Conservation (phyloP, 2,329 filamentous ascomycete species). For the Ceratocystiopsis brevicomis region DNA sequence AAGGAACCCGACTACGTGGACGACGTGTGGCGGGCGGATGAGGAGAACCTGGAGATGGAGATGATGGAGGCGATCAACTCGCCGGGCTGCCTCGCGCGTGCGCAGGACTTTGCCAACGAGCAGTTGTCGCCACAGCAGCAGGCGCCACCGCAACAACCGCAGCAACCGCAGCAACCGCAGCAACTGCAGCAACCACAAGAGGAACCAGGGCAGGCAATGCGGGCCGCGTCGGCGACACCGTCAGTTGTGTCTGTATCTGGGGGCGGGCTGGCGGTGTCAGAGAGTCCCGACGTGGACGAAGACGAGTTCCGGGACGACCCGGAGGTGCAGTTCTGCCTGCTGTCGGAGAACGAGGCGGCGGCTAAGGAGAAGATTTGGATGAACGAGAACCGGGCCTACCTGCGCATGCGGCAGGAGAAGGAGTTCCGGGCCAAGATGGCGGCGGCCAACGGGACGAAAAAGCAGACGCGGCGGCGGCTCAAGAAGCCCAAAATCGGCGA, state of each 20-base stretch:
- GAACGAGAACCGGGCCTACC: slow-evolving; percentile 83
- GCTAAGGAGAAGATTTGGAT: slow-evolving; percentile 90
- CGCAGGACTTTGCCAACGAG: slow-evolving; percentile 33
- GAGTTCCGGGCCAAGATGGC: slow-evolving; percentile 51
- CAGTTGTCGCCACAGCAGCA: too few relatives aligned
- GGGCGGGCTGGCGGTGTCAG: slow-evolving; percentile 20
- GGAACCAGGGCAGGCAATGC: too few relatives aligned
- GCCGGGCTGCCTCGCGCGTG: slow-evolving; percentile 35
- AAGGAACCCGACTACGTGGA: slow-evolving; percentile 34
- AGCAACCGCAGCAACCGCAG: too few relatives aligned
- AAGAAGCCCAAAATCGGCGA: slow-evolving; percentile 42
- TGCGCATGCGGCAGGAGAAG: slow-evolving; percentile 73
- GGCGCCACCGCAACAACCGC: too few relatives aligned
- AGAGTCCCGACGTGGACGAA: slow-evolving; percentile 49
- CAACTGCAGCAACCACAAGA: too few relatives aligned
- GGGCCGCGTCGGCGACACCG: too few relatives aligned
- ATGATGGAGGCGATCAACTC: slow-evolving; percentile 51
- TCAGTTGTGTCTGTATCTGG: too few relatives aligned
- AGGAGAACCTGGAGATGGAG: slow-evolving; percentile 47
- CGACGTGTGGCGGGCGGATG: slow-evolving; percentile 43
- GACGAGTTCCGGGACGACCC: slow-evolving; percentile 79
- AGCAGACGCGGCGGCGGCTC: slow-evolving; percentile 22
- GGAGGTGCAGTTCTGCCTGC: slow-evolving; percentile 64
- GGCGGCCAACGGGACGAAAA: slow-evolving; percentile 11
- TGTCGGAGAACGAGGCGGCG: slow-evolving; percentile 53